phyloP scores from a whole-genome alignment of 1,284 basidiomycete species.

The Sphaerobolus stellatus region DNA sequence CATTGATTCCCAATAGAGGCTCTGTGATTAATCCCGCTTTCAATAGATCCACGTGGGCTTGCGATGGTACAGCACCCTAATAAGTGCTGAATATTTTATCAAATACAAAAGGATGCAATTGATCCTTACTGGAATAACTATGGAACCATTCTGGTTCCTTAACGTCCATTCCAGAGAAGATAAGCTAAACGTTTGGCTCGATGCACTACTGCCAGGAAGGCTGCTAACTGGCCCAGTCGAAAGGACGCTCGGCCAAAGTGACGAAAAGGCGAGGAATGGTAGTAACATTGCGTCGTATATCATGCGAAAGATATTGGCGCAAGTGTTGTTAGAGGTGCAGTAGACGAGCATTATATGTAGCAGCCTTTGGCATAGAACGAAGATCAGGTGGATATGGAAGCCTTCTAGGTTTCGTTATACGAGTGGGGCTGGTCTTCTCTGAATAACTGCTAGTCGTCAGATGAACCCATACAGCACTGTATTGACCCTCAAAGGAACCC shows the following conservation, averaged over 20 bases:
- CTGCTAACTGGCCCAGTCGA: background rate
- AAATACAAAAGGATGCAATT: background rate
- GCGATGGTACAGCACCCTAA: slow-evolving; percentile 43
- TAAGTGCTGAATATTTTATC: background rate
- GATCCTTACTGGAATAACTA: slow-evolving; percentile 45
- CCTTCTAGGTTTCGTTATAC: too few relatives aligned
- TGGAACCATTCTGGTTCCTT: slow-evolving; percentile 52
- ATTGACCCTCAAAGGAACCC: too few relatives aligned
- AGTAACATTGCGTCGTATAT: background rate
- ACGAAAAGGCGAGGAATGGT: background rate
- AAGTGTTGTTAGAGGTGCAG: too few relatives aligned
- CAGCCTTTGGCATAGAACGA: too few relatives aligned
- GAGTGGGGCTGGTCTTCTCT: too few relatives aligned
- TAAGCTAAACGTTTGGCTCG: slow-evolving; percentile 35
- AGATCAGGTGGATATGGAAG: too few relatives aligned
- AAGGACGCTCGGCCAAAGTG: background rate
- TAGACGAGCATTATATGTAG: too few relatives aligned
- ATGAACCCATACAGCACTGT: too few relatives aligned
- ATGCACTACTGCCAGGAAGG: background rate
- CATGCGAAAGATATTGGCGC: too few relatives aligned
- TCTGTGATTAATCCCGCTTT: slow-evolving; percentile 55
- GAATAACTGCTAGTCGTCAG: too few relatives aligned
- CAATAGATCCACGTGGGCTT: slow-evolving; percentile 54
- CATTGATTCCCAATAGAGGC: slow-evolving; percentile 54
- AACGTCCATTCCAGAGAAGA: slow-evolving; percentile 51